Evolutionary conservation across 2,329 filamentous ascomycete genomes (phyloP).

Genomic region (Calonectria pteridis): DNA sequence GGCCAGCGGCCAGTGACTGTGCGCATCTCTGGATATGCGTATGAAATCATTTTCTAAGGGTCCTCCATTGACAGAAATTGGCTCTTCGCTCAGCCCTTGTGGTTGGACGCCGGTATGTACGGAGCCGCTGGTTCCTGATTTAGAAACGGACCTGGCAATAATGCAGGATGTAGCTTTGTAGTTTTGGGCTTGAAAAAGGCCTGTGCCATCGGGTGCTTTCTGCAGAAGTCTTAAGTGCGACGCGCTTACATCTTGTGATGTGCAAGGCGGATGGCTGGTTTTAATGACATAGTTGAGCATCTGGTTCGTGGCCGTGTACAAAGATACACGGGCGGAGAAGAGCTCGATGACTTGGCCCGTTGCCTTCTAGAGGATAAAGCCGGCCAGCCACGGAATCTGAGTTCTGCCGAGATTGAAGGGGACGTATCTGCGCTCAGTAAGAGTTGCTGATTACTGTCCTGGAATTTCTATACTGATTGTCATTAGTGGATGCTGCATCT

Average conservation of each 20-base stretch:
- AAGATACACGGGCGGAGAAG: conserved; percentile 57
- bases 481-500: conserved; percentile 64
- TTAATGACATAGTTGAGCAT: conserved; percentile 53
- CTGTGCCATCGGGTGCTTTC: background rate
- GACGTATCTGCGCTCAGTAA: conserved; percentile 56
- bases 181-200: background rate
- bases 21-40: background rate
- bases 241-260: background rate
- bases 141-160: too few relatives aligned
- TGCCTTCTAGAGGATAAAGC: conserved; percentile 63
- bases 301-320: conserved; percentile 49
- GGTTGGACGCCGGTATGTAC: background rate
- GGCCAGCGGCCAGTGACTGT: background rate
- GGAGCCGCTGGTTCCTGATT: background rate
- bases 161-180: too few relatives aligned
- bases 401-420: conserved; percentile 68
- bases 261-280: conserved; percentile 43
- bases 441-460: background rate
- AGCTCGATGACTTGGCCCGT: conserved; percentile 70
- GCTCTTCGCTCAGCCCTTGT: background rate
- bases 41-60: background rate
- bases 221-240: background rate
- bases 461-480: conserved; percentile 31
- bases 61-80: background rate
- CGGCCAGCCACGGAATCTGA: conserved; percentile 56